Evolutionary conservation across 2,329 filamentous ascomycete species (phyloP).

Genomic region (Fusarium nelsonii): DNA sequence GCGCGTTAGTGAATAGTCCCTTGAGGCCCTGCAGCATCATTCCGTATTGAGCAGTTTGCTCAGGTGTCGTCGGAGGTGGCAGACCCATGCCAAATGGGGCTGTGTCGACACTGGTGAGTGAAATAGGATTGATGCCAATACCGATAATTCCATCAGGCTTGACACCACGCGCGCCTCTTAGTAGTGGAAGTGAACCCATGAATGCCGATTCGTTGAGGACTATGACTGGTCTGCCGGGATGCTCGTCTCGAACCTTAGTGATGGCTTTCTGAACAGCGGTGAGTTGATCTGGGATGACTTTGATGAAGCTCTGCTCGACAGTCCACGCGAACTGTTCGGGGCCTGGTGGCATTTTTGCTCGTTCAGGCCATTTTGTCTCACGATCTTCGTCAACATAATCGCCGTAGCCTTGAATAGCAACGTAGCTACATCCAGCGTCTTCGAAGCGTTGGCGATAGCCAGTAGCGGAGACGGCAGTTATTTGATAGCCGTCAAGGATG

Average conservation of each 20-base stretch:
- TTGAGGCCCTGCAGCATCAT: neutral
- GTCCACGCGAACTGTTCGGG: slow-evolving; percentile 5
- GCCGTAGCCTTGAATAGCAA: slow-evolving; percentile 14
- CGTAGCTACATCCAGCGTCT: neutral
- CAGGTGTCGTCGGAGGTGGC: neutral
- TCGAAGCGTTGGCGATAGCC: slow-evolving; percentile 8
- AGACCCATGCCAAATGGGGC: neutral
- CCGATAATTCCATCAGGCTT: slow-evolving; percentile 3
- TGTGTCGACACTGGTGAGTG: neutral
- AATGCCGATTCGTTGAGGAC: slow-evolving; percentile 5
- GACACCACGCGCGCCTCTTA: neutral
- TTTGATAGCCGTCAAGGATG: slow-evolving; percentile 2
- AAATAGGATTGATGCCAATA: slow-evolving; percentile 11
- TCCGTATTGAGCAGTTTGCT: neutral
- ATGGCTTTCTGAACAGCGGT: slow-evolving; percentile 7
- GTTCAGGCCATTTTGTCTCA: slow-evolving; percentile 7
- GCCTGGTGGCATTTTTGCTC: neutral
- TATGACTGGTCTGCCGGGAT: neutral
- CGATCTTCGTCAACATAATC: slow-evolving; percentile 15
- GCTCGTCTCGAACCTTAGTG: neutral
- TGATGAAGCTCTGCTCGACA: slow-evolving; percentile 12
- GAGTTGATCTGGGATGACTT: slow-evolving; percentile 3
- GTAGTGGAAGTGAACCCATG: neutral
- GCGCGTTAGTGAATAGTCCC: neutral
- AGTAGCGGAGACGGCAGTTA: slow-evolving; percentile 4